A percentile compares a stretch with the other conserved stretches of the same genome.
phyloP scores from a whole-genome alignment of 192 early-diverging fungal species.

The Pecoramyces ruminantium region DNA sequence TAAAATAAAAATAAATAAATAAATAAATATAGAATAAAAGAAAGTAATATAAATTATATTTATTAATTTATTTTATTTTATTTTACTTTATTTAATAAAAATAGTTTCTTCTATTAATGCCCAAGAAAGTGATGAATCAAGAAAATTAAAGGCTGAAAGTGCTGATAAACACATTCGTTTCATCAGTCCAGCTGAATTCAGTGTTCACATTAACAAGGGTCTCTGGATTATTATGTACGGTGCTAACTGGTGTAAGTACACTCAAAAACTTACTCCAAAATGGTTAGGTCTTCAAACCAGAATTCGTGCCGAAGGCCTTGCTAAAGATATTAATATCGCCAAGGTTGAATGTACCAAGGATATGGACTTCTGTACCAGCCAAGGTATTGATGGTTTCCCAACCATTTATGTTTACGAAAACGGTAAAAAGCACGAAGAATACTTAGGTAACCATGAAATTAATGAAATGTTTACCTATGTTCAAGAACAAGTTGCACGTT shows the following conservation, averaged over 20 bases:
- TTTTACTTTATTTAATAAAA: too few species aligned
- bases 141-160: neutral
- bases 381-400: neutral
- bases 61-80: too few species aligned
- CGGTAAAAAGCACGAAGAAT: neutral
- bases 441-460: neutral
- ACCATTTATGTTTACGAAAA: neutral
- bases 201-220: neutral
- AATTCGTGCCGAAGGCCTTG: neutral
- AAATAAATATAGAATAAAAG: too few species aligned
- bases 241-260: neutral
- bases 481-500: neutral
- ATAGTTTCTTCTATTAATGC: neutral
- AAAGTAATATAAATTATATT: too few species aligned
- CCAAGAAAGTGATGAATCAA: neutral
- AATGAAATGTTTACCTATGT: neutral
- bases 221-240: neutral
- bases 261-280: neutral
- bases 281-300: neutral
- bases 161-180: neutral
- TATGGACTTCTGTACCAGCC: neutral
- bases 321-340: neutral
- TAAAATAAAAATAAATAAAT: too few species aligned
- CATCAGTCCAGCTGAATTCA: neutral
- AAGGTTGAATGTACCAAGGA: neutral